Evolutionary conservation across 495 filamentous ascomycete species (phyloP).

Genomic region (Tuber borchii): DNA sequence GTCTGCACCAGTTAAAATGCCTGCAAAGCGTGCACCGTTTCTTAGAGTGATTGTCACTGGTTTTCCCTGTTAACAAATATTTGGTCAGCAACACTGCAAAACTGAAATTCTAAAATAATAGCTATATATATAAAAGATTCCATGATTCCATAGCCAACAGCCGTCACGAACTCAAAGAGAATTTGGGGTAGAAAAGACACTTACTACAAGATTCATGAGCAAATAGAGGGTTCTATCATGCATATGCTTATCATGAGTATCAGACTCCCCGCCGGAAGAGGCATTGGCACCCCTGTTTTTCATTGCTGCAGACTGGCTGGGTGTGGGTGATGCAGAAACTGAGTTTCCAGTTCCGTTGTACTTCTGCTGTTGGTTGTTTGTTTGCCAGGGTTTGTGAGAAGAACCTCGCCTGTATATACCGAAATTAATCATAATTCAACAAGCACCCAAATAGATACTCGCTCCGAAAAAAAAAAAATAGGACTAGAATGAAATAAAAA

Average conservation of each 20-base stretch:
- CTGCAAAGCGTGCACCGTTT: slow-evolving; percentile 66
- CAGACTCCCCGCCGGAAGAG: slow-evolving; percentile 45
- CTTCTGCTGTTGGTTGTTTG: slow-evolving; percentile 38
- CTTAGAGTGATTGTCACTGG: slow-evolving; percentile 60
- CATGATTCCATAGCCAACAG: background rate
- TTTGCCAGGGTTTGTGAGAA: slow-evolving; percentile 36
- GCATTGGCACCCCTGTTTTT: slow-evolving; percentile 44
- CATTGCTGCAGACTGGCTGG: slow-evolving; percentile 46
- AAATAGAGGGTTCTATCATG: slow-evolving; percentile 62
- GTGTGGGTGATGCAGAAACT: slow-evolving; percentile 41
- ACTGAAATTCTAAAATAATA: slow-evolving; percentile 3
- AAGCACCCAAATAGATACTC: slow-evolving; percentile 5
- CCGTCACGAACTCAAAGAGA: background rate
- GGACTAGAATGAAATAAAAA: background rate
- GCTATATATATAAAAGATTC: background rate
- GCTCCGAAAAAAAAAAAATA: background rate
- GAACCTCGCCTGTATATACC: slow-evolving; percentile 34
- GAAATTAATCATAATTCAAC: slow-evolving; percentile 11
- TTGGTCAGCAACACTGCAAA: slow-evolving; percentile 22
- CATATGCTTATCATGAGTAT: slow-evolving; percentile 56
- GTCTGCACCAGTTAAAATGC: slow-evolving; percentile 58
- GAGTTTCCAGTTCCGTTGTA: slow-evolving; percentile 31
- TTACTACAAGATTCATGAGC: slow-evolving; percentile 58
- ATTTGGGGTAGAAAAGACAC: slow-evolving; percentile 31
- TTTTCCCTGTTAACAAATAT: slow-evolving; percentile 53